Base-by-base conservation (phyloP, 1,284 basidiomycete species). In the Sporisorium graminicola region DNA sequence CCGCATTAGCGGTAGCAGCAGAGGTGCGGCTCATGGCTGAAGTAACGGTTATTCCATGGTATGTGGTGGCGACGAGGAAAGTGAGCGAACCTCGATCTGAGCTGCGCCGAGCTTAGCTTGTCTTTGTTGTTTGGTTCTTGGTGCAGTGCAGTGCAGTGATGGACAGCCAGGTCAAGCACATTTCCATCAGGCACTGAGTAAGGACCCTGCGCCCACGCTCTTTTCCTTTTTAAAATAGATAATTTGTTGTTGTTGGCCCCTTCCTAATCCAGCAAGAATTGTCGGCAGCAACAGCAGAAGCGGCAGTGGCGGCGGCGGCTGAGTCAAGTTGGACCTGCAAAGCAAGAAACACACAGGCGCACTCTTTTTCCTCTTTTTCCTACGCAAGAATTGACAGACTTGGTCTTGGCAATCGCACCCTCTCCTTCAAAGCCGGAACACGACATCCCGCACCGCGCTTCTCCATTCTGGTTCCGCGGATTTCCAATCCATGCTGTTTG, bases 1-100 rank as follows among this genome's bases (percentile, higher is more conserved):
- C 31, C 43, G 68, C 59, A 31, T 57, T 63, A 16, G 55, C 51
- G 26, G 68, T 65, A 9, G 66, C 37, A 51, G 53, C 66, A 10
- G 50, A 67, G 50, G 43, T 58, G 58, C 57, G 44, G 61, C 37
- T 57, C 43, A 40, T 59, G 4, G 27, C 37, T 22, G 22, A 18
- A 26, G 18, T 14, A 1, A 27, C 20, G 9, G 49, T n/a, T 50
- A 31, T 31, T 50, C 49, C 49, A 50, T 50, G 7, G 49, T 18
- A 33, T 33, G 31, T 16, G 44, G 29, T 31, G 49, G 49, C 18
- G 49, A 26, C 20, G 27, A 16, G 12, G 49, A n/a, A 20, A n/a
- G 18, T 50, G 47, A 18, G 10, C 26, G 27, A n/a, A 35, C 10
- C 35, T 35, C 35, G 35, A 35, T 6, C 35, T 35, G 7, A 35